phyloP scores from a whole-genome alignment of 345 rosid species.

The Stellera chamaejasme region DNA sequence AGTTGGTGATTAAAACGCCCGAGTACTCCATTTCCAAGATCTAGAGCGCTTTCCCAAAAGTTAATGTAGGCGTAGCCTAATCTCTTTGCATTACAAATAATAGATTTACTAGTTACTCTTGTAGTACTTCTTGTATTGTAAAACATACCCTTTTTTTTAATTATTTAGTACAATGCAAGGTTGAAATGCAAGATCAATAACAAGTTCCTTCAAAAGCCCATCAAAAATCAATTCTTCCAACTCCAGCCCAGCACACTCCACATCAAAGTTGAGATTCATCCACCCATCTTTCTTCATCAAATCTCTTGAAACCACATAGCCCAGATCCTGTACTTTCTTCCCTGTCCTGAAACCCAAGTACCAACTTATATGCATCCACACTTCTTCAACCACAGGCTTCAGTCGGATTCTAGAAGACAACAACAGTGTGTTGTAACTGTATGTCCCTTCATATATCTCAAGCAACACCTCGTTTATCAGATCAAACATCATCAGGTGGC shows the following conservation, averaged over 20 bases:
- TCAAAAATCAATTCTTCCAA: slow-evolving; percentile 60
- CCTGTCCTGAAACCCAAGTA: no score
- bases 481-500: no score
- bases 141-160: neutral
- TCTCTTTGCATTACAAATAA: neutral
- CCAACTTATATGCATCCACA: no score
- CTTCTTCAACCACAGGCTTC: no score
- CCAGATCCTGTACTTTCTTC: slow-evolving; percentile 13
- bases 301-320: slow-evolving; percentile 40
- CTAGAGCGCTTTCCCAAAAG: no score
- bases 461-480: no score
- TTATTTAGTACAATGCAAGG: neutral
- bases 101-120: neutral
- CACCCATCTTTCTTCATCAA: slow-evolving; percentile 47
- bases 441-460: no score
- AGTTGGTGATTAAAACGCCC: no score
- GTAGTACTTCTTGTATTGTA: neutral
- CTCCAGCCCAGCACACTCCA: slow-evolving; percentile 64
- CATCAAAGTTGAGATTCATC: slow-evolving; percentile 77
- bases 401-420: no score
- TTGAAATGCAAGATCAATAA: neutral
- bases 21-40: no score
- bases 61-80: no score
- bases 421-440: no score
- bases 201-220: slow-evolving; percentile 56